phyloP scores from a whole-genome alignment of 1,284 basidiomycete species.

The Amylostereum chailletii region DNA sequence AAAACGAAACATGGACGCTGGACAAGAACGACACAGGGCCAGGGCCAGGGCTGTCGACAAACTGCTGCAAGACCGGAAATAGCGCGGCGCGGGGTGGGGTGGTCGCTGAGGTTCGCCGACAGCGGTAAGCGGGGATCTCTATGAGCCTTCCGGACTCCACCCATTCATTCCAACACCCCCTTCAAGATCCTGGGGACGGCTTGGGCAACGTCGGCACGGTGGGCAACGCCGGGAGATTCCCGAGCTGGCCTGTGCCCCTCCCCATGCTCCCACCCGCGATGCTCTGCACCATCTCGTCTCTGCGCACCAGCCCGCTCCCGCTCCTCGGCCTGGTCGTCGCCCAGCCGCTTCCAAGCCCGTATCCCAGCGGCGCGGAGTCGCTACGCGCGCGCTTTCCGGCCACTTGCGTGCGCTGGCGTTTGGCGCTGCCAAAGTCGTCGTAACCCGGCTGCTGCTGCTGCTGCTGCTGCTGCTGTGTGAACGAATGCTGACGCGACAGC shows the following conservation, averaged over 20 bases:
- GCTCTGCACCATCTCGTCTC: slow-evolving; percentile 12
- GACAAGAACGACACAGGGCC: slow-evolving; percentile 34
- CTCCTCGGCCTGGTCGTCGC: slow-evolving; percentile 27
- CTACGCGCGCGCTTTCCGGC: slow-evolving; percentile 32
- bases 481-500: slow-evolving; percentile 50
- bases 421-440: slow-evolving; percentile 25
- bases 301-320: slow-evolving; percentile 25
- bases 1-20: not conserved
- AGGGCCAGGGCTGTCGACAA: slow-evolving; percentile 24
- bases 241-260: slow-evolving; percentile 1
- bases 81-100: not conserved
- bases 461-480: slow-evolving; percentile 35
- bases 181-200: slow-evolving; percentile 10
- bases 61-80: not conserved
- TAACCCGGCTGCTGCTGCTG: slow-evolving; percentile 18
- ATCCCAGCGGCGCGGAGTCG: slow-evolving; percentile 39
- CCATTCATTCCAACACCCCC: not conserved
- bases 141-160: not conserved
- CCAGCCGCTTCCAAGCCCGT: slow-evolving; percentile 25
- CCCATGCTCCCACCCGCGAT: slow-evolving; percentile 7
- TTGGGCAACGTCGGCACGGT: slow-evolving; percentile 8
- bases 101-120: not conserved
- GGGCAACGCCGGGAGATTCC: slow-evolving; percentile 4
- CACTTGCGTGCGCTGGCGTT: slow-evolving; percentile 26
- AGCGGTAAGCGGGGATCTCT: no score